Evolutionary conservation across 1,284 basidiomycete species (phyloP).

Genomic region (Irpex sp.): DNA sequence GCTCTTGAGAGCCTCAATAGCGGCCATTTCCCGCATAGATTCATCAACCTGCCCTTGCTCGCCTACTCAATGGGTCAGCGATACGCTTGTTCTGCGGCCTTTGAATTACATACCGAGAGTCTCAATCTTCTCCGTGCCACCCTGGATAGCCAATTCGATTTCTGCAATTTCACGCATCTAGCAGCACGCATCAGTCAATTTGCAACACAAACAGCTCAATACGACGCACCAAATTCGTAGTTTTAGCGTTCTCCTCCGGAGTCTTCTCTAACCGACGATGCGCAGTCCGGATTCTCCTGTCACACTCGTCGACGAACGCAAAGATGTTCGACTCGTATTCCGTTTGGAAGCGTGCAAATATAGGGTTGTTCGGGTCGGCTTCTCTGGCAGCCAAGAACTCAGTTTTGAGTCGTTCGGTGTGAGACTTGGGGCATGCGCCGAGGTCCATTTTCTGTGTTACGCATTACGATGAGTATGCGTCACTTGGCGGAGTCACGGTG

Average conservation of each 20-base stretch:
- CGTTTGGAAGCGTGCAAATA: conserved; percentile 83
- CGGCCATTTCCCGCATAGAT: conserved; percentile 95
- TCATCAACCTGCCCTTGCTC: conserved; percentile 98
- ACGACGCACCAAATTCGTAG: conserved; percentile 80
- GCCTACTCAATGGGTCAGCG: conserved; percentile 40
- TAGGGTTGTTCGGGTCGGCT: conserved; percentile 70
- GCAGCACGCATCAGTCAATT: neutral
- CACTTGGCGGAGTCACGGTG: neutral
- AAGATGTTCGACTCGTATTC: conserved; percentile 97
- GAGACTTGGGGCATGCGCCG: conserved; percentile 95
- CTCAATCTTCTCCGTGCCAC: conserved; percentile 98
- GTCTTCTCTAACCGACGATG: conserved; percentile 98
- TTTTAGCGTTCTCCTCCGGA: conserved; percentile 98
- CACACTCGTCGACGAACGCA: conserved; percentile 96
- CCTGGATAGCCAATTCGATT: conserved; percentile 97
- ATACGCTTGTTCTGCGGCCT: neutral
- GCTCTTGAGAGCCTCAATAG: conserved; percentile 95
- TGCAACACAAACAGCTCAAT: neutral
- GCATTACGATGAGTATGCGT: conserved; percentile 3
- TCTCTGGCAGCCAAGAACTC: conserved; percentile 84
- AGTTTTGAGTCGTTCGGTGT: conserved; percentile 91
- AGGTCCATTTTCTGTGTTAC: conserved; percentile 94
- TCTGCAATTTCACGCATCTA: conserved; percentile 99
- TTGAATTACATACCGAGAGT: conserved; percentile 59
- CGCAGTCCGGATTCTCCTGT: conserved; percentile 90